Conservation (phyloP, 2,329 filamentous ascomycete genomes). For the Phaeosphaeriaceae sp. region DNA sequence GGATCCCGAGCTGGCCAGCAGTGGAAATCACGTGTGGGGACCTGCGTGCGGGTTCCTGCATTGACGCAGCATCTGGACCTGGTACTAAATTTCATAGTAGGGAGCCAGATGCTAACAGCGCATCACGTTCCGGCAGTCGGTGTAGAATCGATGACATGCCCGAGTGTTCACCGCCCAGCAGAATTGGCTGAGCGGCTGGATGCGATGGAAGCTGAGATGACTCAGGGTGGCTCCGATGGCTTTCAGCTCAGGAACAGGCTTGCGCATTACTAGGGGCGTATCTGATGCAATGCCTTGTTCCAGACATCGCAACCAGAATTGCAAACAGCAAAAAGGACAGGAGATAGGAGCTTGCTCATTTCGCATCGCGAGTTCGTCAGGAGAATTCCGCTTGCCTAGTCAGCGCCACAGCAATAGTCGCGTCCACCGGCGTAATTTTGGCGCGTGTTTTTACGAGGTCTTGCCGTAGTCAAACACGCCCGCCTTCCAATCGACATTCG, state of each 20-base stretch:
- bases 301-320: not conserved
- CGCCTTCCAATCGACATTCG: not conserved
- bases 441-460: constrained; percentile 8
- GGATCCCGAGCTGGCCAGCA: not conserved
- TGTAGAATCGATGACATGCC: not conserved
- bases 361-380: constrained; percentile 19
- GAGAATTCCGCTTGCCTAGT: constrained; percentile 18
- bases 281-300: constrained; percentile 1
- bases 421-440: constrained; percentile 10
- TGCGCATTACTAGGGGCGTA: not conserved
- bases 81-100: constrained; percentile 14
- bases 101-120: constrained; percentile 16
- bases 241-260: constrained; percentile 9
- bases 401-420: constrained; percentile 20
- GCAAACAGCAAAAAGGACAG: not conserved
- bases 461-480: not conserved
- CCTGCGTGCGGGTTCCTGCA: constrained; percentile 33
- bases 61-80: constrained; percentile 28
- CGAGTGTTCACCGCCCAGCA: constrained; percentile 1
- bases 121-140: not conserved
- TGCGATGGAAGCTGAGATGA: constrained; percentile 7
- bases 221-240: constrained; percentile 6
- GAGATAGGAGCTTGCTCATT: constrained; percentile 17
- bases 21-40: constrained; percentile 6
- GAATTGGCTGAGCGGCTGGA: constrained; percentile 6